phyloP scores from a whole-genome alignment of 345 rosid species.

The Sisymbrium irio region DNA sequence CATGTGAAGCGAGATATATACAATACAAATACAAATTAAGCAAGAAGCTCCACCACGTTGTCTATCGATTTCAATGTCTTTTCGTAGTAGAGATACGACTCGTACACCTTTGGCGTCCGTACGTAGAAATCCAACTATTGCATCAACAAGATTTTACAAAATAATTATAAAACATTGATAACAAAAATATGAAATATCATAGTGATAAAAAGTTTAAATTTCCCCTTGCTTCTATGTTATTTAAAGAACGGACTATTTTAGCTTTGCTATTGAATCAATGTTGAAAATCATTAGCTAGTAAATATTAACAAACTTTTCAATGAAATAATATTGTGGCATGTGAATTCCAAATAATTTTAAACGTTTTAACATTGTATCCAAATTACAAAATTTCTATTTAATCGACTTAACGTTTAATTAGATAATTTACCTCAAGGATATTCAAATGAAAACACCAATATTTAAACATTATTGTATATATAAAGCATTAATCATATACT shows the following conservation, averaged over 20 bases:
- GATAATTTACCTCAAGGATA: not conserved
- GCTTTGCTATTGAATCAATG: not conserved
- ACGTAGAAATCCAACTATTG: slow-evolving; percentile 65
- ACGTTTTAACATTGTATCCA: not conserved
- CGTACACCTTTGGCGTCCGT: slow-evolving; percentile 84
- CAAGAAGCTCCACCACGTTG: slow-evolving; percentile 57
- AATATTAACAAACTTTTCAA: not conserved
- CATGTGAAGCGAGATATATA: not conserved
- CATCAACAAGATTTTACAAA: not conserved
- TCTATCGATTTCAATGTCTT: slow-evolving; percentile 79
- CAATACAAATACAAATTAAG: not conserved
- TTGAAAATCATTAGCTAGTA: not conserved
- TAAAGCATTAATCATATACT: not conserved
- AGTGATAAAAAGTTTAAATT: not conserved
- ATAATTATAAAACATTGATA: not conserved
- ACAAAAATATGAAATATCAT: not conserved
- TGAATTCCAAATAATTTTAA: not conserved
- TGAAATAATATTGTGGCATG: not conserved
- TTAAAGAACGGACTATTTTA: not conserved
- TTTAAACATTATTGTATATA: not conserved
- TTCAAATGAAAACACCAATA: not conserved
- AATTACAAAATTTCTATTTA: not conserved
- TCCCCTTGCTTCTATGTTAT: not conserved
- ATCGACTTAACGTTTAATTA: not conserved
- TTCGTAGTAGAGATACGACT: slow-evolving; percentile 83